Base-by-base conservation (phyloP, 164 flowering plant genomes). In the Liquidambar formosana region DNA sequence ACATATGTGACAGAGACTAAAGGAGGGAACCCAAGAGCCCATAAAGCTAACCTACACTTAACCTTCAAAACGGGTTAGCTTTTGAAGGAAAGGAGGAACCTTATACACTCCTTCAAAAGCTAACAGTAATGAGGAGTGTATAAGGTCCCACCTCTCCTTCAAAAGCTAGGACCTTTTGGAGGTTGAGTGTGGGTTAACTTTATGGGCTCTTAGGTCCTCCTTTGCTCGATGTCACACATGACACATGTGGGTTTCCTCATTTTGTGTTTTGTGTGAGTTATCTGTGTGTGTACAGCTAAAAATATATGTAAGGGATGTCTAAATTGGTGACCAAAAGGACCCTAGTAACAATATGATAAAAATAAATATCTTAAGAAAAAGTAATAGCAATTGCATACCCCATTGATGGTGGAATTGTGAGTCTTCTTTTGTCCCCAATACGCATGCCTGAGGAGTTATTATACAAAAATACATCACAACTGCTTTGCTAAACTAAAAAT, bases 371-470 rank as follows among this genome's bases (percentile, higher is more conserved):
- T n/a, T 14, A 21, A 60, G 51, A 12, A 58, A n/a, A 57, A 49
- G 18, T 53, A 2, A 26, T 41, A 22, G 58, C 27, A 69, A 66
- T 65, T 52, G 15, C 84, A 68, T 86, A 95, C 99, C 95, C 99
- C 99, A 96, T 96, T 16, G 91, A 72, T 62, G 99, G 99, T 69
- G 99, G 99, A 74, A 96, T 87, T 43, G 90, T 90, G 19, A 96
- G 83, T 64, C 89, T 90, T 73, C 99, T 77, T 77, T 96, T 96
- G 79, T 96, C 98, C 52, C 99, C 99, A 58, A 93, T 67, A 4
- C 96, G 87, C 99, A 96, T 96, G 65, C 98, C 99, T 95, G 86
- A 43, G 26, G 16, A 53, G 57, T 25, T 21, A 63, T 62, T 66
- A 14, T 18, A 22, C 25, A 51, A 11, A 27, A 63, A 70, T 21